Conservation (phyloP, 257 asterid species). For the Voacanga thouarsii region DNA sequence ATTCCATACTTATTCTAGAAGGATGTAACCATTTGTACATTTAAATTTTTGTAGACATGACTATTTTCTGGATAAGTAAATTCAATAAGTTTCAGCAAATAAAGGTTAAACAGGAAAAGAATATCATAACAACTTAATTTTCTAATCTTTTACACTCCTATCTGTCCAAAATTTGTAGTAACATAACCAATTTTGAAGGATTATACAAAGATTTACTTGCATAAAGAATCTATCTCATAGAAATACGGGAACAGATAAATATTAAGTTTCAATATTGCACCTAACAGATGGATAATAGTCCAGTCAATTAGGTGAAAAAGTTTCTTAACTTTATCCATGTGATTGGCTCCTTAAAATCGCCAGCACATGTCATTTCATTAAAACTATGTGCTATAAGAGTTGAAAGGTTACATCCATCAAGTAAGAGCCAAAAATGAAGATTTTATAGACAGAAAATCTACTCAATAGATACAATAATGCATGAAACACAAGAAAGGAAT, state of each 20-base stretch:
- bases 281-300: not conserved
- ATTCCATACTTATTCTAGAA: not conserved
- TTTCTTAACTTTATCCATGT: not conserved
- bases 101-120: not conserved
- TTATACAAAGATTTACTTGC: not conserved
- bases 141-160: not conserved
- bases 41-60: not conserved
- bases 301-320: not conserved
- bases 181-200: not conserved
- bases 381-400: not conserved
- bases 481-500: constrained; percentile 3
- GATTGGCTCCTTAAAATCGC: not conserved
- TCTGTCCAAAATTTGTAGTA: not conserved
- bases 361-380: not conserved
- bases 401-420: not conserved
- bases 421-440: not conserved
- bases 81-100: not conserved
- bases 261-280: not conserved
- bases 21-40: not conserved
- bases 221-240: not conserved
- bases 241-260: not conserved
- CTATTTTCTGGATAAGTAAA: not conserved
- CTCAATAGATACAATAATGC: not conserved
- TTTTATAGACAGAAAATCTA: not conserved
- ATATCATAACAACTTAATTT: not conserved